Base-by-base conservation (phyloP, 2,329 filamentous ascomycete genomes). In the Tolypocladium nubicola region DNA sequence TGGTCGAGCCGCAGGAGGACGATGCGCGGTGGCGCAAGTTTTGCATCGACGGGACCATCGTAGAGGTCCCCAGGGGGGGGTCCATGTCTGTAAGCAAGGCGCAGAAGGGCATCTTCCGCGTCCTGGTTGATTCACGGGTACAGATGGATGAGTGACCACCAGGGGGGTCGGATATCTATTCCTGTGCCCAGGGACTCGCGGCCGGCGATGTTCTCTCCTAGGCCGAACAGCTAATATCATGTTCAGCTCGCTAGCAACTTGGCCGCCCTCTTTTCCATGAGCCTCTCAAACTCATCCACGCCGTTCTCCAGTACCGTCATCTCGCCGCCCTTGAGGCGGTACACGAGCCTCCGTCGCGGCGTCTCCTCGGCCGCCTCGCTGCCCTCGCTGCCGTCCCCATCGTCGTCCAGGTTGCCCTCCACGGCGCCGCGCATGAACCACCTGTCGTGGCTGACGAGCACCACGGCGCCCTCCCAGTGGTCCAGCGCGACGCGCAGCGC, bases 1-100 rank as follows among this genome's bases (percentile, higher is more conserved):
- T 74, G 58, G 83, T 97, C 52, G 78, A 81, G 19, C 84, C 90
- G 40, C 61, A 75, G 1, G 89, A 94, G 65, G 75, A 81, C 19
- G 84, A 90, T n/a, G 76, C 75, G 52, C 76, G 84, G 55, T 97
- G 91, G 91, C 79, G 93, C 60, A 84, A 92, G 66, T 81, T 96
- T 16, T 97, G 93, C 69, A 78, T 97, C n/a, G 93, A 97, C 70
- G 93, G 93, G 3, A 90, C 87, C 56, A 95, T 96, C 65, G 83
- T 97, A 3, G 80, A 83, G 58, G 74, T 96, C 1, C 86, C 88
- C 23, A 70, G 77, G 55, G 84, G 80, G 2, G 91, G 91, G 0
- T 86, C 83, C 78, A 82, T 96, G 70, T 81, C 83, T 59, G 79
- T 96, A 0, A 71, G 70, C 60, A 80, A 74, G 65, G 76, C 81